phyloP scores from a whole-genome alignment of 2,329 filamentous ascomycete species.

The Pseudogymnoascus sp. region DNA sequence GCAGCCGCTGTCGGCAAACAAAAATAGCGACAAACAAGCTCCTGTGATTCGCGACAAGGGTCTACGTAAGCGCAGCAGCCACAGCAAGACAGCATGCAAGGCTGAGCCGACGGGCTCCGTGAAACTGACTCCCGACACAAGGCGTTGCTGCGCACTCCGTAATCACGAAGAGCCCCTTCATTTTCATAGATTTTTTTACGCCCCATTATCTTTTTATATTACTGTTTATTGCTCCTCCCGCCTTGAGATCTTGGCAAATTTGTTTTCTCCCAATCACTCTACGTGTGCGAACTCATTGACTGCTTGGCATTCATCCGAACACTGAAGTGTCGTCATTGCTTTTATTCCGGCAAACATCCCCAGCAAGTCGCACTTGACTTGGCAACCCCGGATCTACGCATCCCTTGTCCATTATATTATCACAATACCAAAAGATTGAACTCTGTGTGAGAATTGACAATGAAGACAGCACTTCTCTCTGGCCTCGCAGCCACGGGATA shows the following conservation, averaged over 20 bases:
- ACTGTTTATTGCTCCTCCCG: neutral
- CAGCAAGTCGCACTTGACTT: neutral
- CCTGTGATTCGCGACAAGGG: constrained; percentile 1
- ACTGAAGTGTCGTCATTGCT: constrained; percentile 4
- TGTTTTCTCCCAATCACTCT: constrained; percentile 9
- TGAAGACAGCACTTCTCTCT: neutral
- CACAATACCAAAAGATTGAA: neutral
- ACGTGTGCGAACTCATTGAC: neutral
- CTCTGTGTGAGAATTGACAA: neutral
- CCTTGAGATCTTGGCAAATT: neutral
- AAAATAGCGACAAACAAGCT: neutral
- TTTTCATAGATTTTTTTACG: neutral
- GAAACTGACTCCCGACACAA: neutral
- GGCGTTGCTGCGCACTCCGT: neutral
- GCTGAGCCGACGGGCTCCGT: neutral
- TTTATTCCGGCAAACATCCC: neutral
- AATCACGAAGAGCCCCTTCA: neutral
- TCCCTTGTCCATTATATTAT: neutral
- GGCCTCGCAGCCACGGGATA: constrained; percentile 4
- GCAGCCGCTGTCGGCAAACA: neutral
- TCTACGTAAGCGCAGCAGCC: neutral
- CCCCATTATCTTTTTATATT: neutral
- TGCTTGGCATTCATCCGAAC: neutral
- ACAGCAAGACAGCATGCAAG: neutral
- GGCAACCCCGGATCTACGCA: neutral